A percentile compares a stretch with the other conserved stretches of the same genome.
Evolutionary conservation across 2,329 filamentous ascomycete genomes (phyloP).

Genomic region (Byssoonygena ceratinophila): DNA sequence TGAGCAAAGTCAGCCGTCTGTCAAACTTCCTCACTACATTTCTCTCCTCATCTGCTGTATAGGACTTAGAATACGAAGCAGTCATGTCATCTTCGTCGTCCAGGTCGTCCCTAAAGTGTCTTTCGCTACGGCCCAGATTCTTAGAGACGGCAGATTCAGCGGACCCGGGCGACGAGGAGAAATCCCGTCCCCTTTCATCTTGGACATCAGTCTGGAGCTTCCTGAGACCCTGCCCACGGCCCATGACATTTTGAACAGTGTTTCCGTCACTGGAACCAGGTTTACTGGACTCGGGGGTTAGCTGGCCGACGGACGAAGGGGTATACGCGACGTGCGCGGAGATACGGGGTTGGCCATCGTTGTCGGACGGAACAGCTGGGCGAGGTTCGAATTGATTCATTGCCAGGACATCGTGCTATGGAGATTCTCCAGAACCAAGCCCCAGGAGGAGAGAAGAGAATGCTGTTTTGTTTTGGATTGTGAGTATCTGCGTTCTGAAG

Average conservation of each 20-base stretch:
- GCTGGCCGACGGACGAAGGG: constrained; percentile 18
- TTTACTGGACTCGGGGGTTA: constrained; percentile 29
- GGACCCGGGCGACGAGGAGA: neutral
- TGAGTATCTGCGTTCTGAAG: neutral
- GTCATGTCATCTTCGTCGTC: constrained; percentile 7
- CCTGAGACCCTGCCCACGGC: constrained; percentile 18
- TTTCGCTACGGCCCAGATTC: neutral
- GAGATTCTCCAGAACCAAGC: neutral
- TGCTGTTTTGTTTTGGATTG: neutral
- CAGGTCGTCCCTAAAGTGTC: constrained; percentile 6
- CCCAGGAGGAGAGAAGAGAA: neutral
- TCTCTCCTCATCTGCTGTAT: constrained; percentile 56
- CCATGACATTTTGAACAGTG: neutral
- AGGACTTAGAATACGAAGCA: constrained; percentile 25
- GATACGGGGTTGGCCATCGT: neutral
- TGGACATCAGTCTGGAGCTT: constrained; percentile 30
- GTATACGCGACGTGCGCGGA: constrained; percentile 5
- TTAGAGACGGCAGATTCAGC: neutral
- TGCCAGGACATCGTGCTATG: constrained; percentile 2
- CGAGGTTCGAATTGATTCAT: constrained; percentile 4
- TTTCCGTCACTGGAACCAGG: constrained; percentile 18
- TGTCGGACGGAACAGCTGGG: neutral
- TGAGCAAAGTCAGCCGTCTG: constrained; percentile 63
- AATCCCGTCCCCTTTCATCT: constrained; percentile 11
- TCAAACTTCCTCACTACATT: constrained; percentile 66